Evolutionary conservation across 2,329 filamentous ascomycete species (phyloP).

Genomic region (Fusarium odoratissimum): DNA sequence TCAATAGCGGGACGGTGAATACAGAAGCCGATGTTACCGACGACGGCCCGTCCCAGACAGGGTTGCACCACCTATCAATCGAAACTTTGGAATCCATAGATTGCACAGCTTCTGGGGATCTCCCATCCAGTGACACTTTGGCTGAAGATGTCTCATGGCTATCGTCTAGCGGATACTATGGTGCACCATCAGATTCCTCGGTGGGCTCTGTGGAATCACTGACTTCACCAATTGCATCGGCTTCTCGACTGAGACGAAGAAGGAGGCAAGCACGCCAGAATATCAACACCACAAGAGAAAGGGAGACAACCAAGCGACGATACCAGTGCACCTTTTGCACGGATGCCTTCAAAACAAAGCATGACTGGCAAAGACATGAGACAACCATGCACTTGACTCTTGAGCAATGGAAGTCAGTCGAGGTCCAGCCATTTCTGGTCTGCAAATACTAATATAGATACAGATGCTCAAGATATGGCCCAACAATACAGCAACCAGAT

Average conservation of each 20-base stretch:
- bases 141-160: not conserved
- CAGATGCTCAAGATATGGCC: not conserved
- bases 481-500: not conserved
- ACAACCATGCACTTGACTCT: not conserved
- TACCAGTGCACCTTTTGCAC: not conserved
- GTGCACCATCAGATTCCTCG: not conserved
- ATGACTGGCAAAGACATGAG: not conserved
- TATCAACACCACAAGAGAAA: fast-evolving
- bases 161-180: not conserved
- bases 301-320: not conserved
- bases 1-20: not conserved
- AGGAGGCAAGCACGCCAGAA: not conserved
- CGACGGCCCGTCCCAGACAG: not conserved
- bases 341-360: not conserved
- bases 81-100: not conserved
- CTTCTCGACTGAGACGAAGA: not conserved
- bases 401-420: not conserved
- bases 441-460: fast-evolving
- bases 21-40: not conserved
- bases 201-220: not conserved
- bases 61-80: not conserved
- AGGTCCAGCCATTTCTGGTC: fast-evolving
- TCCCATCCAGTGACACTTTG: not conserved
- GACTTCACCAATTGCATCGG: not conserved
- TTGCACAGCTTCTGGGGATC: fast-evolving